A percentile compares a stretch with the other conserved stretches of the same genome.
These are phyloP conservation scores for Cyclaneusma minus DNA, from an alignment of 2,329 filamentous ascomycete genomes.

Conservation along the genomic window DNA sequence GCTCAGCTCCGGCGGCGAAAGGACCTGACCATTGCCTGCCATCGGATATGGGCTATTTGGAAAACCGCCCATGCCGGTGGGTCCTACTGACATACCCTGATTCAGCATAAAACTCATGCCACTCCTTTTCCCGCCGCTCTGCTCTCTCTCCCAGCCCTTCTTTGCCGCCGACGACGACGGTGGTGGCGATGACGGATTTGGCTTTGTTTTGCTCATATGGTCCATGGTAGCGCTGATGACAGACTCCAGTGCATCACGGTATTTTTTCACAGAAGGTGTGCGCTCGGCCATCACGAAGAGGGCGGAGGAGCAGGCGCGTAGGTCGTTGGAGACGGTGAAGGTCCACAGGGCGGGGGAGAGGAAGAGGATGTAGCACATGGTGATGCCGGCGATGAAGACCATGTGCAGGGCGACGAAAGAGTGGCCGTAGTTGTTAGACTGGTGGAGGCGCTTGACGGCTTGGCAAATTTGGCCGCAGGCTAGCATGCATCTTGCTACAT, in stretches of 20 bases:
- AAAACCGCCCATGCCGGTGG: too few relatives aligned
- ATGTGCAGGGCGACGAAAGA: conserved; percentile 27
- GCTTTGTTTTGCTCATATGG: too few relatives aligned
- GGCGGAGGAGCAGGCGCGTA: conserved; percentile 25
- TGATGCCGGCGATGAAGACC: conserved; percentile 26
- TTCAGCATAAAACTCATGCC: too few relatives aligned
- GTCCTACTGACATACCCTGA: too few relatives aligned
- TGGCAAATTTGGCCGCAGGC: conserved; percentile 26
- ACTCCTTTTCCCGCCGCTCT: too few relatives aligned
- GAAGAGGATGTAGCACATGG: conserved; percentile 18
- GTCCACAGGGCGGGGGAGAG: conserved; percentile 13
- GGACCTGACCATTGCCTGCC: too few relatives aligned
- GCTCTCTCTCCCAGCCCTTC: too few relatives aligned
- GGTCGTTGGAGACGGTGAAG: conserved; percentile 13
- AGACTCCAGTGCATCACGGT: conserved; percentile 25
- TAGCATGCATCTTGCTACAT: conserved; percentile 26
- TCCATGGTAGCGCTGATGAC: conserved; percentile 26
- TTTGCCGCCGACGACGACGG: too few relatives aligned
- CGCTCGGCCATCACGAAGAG: conserved; percentile 30
- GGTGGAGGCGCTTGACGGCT: conserved; percentile 25
- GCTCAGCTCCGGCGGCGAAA: too few relatives aligned
- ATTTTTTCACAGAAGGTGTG: conserved; percentile 25
- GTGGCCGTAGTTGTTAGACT: conserved; percentile 24
- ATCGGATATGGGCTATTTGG: too few relatives aligned
- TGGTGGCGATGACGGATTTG: too few relatives aligned